Evolutionary conservation across 75 land plant genomes (phyloP).

Genomic region (Sequoiadendron giganteum): DNA sequence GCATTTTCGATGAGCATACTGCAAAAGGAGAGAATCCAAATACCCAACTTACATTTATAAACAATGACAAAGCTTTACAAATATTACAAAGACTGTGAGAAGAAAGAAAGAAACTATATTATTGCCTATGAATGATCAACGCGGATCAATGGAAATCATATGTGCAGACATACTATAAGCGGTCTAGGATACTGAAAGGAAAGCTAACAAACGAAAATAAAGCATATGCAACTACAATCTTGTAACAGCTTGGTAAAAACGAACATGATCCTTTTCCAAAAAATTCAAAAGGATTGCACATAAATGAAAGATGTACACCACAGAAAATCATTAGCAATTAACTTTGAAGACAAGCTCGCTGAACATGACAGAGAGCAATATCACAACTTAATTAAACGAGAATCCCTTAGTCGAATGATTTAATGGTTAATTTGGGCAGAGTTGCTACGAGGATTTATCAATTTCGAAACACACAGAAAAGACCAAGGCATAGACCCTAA

Average conservation of each 20-base stretch:
- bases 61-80: not conserved
- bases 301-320: not conserved
- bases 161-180: too few relatives aligned
- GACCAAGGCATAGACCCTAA: not conserved
- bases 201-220: too few relatives aligned
- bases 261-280: not conserved
- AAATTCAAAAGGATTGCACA: not conserved
- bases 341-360: not conserved
- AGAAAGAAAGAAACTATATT: not conserved
- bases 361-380: not conserved
- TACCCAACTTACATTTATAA: not conserved
- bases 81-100: not conserved
- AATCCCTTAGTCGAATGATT: not conserved
- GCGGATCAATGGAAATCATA: too few relatives aligned
- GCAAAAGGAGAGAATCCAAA: conserved; percentile 6
- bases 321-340: not conserved
- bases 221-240: too few relatives aligned
- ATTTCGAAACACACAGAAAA: not conserved
- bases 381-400: not conserved
- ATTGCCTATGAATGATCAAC: not conserved
- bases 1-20: conserved; percentile 67
- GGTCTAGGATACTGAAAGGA: too few relatives aligned
- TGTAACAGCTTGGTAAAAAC: not conserved
- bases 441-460: not conserved
- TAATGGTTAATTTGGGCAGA: not conserved